Evolutionary conservation across 495 filamentous ascomycete species (phyloP).

Genomic region (Friedmanniomyces endolithicus): DNA sequence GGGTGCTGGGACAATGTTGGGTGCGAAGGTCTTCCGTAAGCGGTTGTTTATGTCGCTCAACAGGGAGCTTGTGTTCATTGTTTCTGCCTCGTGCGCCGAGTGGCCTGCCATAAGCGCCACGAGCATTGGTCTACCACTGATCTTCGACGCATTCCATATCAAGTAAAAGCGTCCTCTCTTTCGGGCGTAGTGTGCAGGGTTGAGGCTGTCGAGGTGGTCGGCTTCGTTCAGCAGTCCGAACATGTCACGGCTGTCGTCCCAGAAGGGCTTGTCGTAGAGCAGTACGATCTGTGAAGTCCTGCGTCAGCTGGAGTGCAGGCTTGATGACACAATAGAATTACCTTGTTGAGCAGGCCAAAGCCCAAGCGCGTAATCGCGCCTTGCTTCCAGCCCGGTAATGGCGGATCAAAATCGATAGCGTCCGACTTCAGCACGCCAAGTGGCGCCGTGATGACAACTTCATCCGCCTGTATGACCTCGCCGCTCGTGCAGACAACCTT

Average conservation of each 20-base stretch:
- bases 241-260: slow-evolving; percentile 85
- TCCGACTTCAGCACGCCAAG: slow-evolving; percentile 78
- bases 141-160: slow-evolving; percentile 91
- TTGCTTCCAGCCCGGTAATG: slow-evolving; percentile 72
- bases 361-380: slow-evolving; percentile 77
- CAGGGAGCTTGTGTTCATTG: slow-evolving; percentile 56
- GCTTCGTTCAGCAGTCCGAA: slow-evolving; percentile 79
- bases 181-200: slow-evolving; percentile 48
- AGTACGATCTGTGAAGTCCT: slow-evolving; percentile 54
- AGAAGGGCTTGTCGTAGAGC: slow-evolving; percentile 82
- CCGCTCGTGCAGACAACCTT: slow-evolving; percentile 71
- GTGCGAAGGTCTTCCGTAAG: slow-evolving; percentile 53
- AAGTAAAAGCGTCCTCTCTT: slow-evolving; percentile 81
- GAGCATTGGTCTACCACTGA: slow-evolving; percentile 72
- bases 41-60: slow-evolving; percentile 67
- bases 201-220: slow-evolving; percentile 38
- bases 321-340: slow-evolving; percentile 12
- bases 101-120: slow-evolving; percentile 94
- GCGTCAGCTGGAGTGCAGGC: slow-evolving; percentile 5
- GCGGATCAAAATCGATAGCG: slow-evolving; percentile 63
- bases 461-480: slow-evolving; percentile 62
- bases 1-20: slow-evolving; percentile 55
- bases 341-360: slow-evolving; percentile 88
- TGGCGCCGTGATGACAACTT: slow-evolving; percentile 76
- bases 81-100: slow-evolving; percentile 78